A percentile compares a stretch with the other conserved stretches of the same genome.
These are phyloP conservation scores for Beauveria bassiana DNA, from an alignment of 2,329 filamentous ascomycete genomes.

Conservation along the genomic window DNA sequence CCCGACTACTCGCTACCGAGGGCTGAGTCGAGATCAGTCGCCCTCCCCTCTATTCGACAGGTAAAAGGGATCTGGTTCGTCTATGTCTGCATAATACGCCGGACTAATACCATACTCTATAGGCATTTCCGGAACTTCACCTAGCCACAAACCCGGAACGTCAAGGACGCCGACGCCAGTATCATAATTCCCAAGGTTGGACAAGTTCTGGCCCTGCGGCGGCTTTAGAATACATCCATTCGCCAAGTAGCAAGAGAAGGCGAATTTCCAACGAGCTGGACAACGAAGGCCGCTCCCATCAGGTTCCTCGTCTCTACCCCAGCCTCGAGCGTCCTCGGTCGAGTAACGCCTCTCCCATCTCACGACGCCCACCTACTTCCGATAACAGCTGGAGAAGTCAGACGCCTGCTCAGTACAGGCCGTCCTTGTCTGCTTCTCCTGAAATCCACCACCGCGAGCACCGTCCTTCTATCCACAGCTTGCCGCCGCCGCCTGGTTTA, in stretches of 20 bases:
- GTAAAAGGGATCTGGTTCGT: constrained; percentile 23
- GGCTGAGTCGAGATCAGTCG: constrained; percentile 32
- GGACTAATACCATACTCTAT: constrained; percentile 16
- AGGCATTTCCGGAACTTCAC: constrained; percentile 41
- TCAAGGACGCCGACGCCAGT: constrained; percentile 25
- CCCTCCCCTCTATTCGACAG: constrained; percentile 46
- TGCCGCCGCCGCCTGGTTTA: constrained; percentile 29
- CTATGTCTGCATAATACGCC: background rate
- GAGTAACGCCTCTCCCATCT: constrained; percentile 29
- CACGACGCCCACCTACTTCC: constrained; percentile 10
- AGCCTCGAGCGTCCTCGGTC: constrained; percentile 25
- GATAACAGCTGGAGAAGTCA: constrained; percentile 9
- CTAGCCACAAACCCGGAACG: constrained; percentile 23
- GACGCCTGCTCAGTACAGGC: constrained; percentile 1
- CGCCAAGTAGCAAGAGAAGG: constrained; percentile 42
- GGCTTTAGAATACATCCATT: constrained; percentile 42
- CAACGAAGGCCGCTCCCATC: constrained; percentile 30
- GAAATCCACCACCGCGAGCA: constrained; percentile 18
- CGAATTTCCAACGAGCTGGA: constrained; percentile 36
- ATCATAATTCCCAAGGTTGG: constrained; percentile 25
- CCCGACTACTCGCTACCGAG: constrained; percentile 28
- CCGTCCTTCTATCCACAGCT: constrained; percentile 32
- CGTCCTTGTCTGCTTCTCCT: constrained; percentile 16
- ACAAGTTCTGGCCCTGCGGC: constrained; percentile 23
- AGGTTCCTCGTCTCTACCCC: constrained; percentile 39